These are phyloP conservation scores for Chaetothyriales sp. DNA, from an alignment of 2,329 filamentous ascomycete genomes.

Conservation along the genomic window DNA sequence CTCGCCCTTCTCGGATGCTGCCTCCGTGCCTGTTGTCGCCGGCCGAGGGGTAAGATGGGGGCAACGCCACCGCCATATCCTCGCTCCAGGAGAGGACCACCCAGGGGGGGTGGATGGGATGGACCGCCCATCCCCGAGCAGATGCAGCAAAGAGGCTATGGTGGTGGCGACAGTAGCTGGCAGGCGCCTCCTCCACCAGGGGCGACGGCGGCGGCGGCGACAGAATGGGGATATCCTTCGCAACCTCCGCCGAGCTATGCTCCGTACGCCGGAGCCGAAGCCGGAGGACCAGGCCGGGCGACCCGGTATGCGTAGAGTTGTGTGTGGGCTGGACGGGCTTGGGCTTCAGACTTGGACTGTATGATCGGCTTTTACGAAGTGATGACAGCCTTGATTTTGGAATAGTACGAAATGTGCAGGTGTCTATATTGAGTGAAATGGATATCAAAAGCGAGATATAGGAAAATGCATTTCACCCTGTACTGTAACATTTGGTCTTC, in stretches of 20 bases:
- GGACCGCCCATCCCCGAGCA: constrained; percentile 14
- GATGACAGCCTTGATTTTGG: not conserved
- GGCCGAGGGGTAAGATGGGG: constrained; percentile 4
- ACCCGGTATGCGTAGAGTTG: no score
- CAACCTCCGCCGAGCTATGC: constrained; percentile 13
- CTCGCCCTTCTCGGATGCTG: constrained; percentile 57
- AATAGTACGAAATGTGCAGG: not conserved
- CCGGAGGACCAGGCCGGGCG: no score
- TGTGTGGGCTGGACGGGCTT: no score
- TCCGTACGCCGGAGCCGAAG: no score
- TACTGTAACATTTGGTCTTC: no score
- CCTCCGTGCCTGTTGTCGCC: constrained; percentile 40
- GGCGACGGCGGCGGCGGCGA: constrained; percentile 2
- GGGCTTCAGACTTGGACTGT: no score
- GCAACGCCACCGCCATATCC: constrained; percentile 2
- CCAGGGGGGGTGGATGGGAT: constrained; percentile 11
- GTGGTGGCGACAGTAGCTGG: not conserved
- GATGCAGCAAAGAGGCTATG: constrained; percentile 16
- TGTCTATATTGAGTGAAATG: not conserved
- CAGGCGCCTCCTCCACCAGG: not conserved
- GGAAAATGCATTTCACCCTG: no score
- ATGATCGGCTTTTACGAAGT: not conserved
- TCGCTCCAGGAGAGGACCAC: not conserved
- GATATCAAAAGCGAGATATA: not conserved
- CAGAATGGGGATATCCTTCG: constrained; percentile 11